Base-by-base conservation (phyloP, 495 filamentous ascomycete species). In the Penicillium robsamsonii region DNA sequence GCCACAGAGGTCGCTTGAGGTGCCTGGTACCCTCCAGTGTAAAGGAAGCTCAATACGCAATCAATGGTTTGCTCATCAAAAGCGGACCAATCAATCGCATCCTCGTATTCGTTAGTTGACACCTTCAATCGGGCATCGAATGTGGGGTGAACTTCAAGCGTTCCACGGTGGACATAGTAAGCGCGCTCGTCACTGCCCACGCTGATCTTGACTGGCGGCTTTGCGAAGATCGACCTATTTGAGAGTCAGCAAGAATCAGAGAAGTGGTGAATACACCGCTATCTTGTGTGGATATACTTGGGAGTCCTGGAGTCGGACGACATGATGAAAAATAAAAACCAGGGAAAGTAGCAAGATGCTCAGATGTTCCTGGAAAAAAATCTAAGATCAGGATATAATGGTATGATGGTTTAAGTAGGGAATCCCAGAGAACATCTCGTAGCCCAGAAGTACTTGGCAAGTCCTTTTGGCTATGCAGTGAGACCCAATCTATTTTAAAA, bases 31-130 rank as follows among this genome's bases (percentile, higher is more conserved):
- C 41, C 55, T 17, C 50, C 43, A 9, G 49, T 49, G 38, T 61
- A 61, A 17, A 61, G 48, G 20, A 46, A 61, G 24, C 24, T 25
- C 50, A 61, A 33, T 17, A 47, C 47, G 24, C 59, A 61, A 50
- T 61, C 49, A 4, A 61, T 22, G 4, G 53, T 61, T 18, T 61
- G 49, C 44, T 61, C 50, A 3, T 58, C 43, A 22, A 58, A 61
- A 12, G 24, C 43, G 13, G 13, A 31, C 59, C 53, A 61, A 20
- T 58, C 55, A 25, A 61, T 24, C 10, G 15, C 22, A 1, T 24
- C 13, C 10, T 43, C 25, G 25, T 25, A 52, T 12, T 51, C 22
- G 31, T 46, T 31, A 8, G 38, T 44, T 13, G 24, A 13, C 3
- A 8, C 46, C 13, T 50, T 48, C 7, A 57, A 7, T 22, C 48